phyloP scores from a whole-genome alignment of 2,329 filamentous ascomycete genomes.

The Pseudogymnoascus sp. region DNA sequence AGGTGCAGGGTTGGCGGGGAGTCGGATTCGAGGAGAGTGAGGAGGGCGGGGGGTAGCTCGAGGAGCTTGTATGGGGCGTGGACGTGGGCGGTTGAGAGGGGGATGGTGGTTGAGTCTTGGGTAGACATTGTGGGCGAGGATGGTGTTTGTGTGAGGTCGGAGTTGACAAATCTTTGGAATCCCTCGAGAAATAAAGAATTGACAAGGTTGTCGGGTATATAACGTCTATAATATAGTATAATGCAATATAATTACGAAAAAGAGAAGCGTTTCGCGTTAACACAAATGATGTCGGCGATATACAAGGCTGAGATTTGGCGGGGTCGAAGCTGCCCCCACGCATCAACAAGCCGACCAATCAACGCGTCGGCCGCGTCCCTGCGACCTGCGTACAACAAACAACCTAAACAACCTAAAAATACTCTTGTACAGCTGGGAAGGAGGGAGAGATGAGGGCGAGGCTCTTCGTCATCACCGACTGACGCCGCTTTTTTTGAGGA shows the following conservation, averaged over 20 bases:
- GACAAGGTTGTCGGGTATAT: not conserved
- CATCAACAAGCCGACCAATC: slow-evolving; percentile 1
- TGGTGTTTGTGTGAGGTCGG: not conserved
- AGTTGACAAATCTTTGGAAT: not conserved
- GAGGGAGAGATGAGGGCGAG: not conserved
- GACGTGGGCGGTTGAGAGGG: slow-evolving; percentile 41
- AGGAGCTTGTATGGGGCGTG: slow-evolving; percentile 49
- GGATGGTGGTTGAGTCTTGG: slow-evolving; percentile 35
- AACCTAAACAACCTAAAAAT: slow-evolving; percentile 8
- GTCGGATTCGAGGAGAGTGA: slow-evolving; percentile 45
- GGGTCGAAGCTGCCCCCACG: not conserved
- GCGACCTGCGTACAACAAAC: slow-evolving; percentile 4
- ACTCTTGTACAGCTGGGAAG: not conserved
- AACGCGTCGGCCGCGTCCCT: slow-evolving; percentile 8
- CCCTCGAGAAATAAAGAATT: not conserved
- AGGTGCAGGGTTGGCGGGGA: slow-evolving; percentile 41
- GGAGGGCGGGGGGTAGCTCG: slow-evolving; percentile 51
- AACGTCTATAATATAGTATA: not conserved
- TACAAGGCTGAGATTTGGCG: slow-evolving; percentile 8
- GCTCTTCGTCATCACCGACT: slow-evolving; percentile 1
- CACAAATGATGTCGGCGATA: not conserved
- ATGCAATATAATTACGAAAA: slow-evolving; percentile 3
- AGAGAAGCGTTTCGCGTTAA: not conserved
- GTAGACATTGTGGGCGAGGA: slow-evolving; percentile 21
- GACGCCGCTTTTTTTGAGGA: not conserved